Evolutionary conservation across 2,329 filamentous ascomycete genomes (phyloP), one percentile per base, ranked within the genome.

Genomic region (Venturia aucupariae): DNA sequence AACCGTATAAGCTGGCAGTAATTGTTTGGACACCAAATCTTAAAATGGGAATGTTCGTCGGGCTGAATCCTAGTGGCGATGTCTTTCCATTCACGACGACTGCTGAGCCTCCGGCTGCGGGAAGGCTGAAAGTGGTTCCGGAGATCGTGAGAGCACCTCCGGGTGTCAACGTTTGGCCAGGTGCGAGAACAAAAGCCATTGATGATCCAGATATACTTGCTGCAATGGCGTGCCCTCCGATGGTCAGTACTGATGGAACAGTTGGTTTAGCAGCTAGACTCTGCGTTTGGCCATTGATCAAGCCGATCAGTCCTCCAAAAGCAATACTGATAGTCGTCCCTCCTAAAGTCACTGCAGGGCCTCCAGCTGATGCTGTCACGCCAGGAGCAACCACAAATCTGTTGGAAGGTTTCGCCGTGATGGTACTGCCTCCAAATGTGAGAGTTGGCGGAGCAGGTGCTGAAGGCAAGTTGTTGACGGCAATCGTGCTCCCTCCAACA

Each of bases 151-250:
- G 24, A 13, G 62, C 64, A 22, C 66, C 62, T 13, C 79, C 75
- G n/a, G 74, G 71, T 5, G 71, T 73, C 8, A 77, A 67, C 1
- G 70, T 75, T 57, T 75, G 70, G 3, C 72, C 73, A 24, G 7
- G 71, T 1, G 66, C 74, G 6, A 81, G 67, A 60, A 74, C 75
- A 70, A 76, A 80, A 35, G 42, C 54, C 22, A 65, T 42, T 0
- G 64, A 32, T 3, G 62, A 62, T 35, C 66, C 62, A 13, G 61
- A 69, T 64, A 24, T n/a, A 32, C 32, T 27, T 19, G 35, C 60
- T 27, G 60, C 22, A 61, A 61, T 46, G 4, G 17, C 17, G 10
- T 41, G 35, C 2, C 13, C 32, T 22, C 35, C 60, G 17, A 61
- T 22, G 2, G 32, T 61, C 15, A 61, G 60, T 1, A 61, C 60